Evolutionary conservation across 352 stramenopile species (phyloP), one percentile per base, ranked within the genome.

Genomic region (Nothophytophthora sp.): DNA sequence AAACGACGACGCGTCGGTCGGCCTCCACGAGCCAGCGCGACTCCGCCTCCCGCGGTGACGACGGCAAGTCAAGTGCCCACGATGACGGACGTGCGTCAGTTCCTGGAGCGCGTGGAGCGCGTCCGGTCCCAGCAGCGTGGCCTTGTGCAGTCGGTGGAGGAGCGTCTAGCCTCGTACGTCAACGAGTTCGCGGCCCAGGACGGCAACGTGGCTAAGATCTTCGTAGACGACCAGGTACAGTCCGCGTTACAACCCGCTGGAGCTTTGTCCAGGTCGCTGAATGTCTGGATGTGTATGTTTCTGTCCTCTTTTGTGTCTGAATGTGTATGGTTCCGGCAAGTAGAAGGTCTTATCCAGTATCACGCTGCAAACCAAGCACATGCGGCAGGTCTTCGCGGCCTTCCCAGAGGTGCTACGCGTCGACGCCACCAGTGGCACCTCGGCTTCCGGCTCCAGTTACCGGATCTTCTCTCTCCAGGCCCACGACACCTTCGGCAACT

Each of bases 281-380:
- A 18, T 11, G 13, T 28, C 6, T 43, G 37, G 3, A 29, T 43
- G 16, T 35, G 29, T 10, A 4, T 10, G 13, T 30, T 11, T 30
- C 27, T 6, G 6, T 6, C 27, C 27, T 30, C 4, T 0, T 23
- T 22, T 46, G 10, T 19, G 4, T 13, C 13, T 43, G 19, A 20
- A 27, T 35, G 12, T 2, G 25, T n/a, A 9, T 53, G 32, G 10
- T 44, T 38, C 11, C 40, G 47, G 23, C 27, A 16, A 19, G 16
- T 28, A 72, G 63, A 73, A 73, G 24, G 59, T 73, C 12, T 60
- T 73, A 24, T 69, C 63, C 7, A 66, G 53, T 28, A 68, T 73
- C 45, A 73, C 63, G 16, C 48, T 73, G 9, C 63, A 73, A 48
- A 73, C 63, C 18, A 63, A 69, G 25, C 60, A 66, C 36, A 73